These are phyloP conservation scores for Gliomastix tumulicola DNA, from an alignment of 2,329 filamentous ascomycete species.

Conservation along the genomic window DNA sequence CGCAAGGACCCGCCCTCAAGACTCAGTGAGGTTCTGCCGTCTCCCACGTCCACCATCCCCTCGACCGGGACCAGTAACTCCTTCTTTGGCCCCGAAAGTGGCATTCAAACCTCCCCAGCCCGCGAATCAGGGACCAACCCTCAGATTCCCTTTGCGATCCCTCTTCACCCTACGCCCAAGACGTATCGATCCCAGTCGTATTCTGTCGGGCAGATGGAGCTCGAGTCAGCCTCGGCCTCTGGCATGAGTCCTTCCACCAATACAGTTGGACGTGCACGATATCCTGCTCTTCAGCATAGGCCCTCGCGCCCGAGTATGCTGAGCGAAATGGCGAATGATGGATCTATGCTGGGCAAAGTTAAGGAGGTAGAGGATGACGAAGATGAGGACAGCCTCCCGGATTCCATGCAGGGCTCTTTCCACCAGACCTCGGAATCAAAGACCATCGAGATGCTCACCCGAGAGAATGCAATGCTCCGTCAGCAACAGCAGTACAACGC, in stretches of 20 bases:
- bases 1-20: conserved; percentile 72
- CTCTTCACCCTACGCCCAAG: conserved; percentile 83
- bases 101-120: conserved; percentile 41
- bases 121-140: conserved; percentile 47
- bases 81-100: conserved; percentile 42
- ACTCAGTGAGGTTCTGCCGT: conserved; percentile 67
- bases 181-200: conserved; percentile 95
- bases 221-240: conserved; percentile 40
- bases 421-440: conserved; percentile 52
- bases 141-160: conserved; percentile 81
- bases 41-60: conserved; percentile 58
- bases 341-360: conserved; percentile 57
- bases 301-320: conserved; percentile 74
- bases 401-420: conserved; percentile 37
- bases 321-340: conserved; percentile 63
- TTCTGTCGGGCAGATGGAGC: conserved; percentile 84
- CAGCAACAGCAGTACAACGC: conserved; percentile 46
- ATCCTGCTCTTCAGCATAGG: conserved; percentile 69
- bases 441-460: conserved; percentile 54
- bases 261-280: conserved; percentile 46
- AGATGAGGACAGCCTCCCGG: conserved; percentile 45
- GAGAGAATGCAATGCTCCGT: conserved; percentile 56
- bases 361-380: conserved; percentile 64
- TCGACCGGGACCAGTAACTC: conserved; percentile 32
- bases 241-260: conserved; percentile 36